Evolutionary conservation across 1,139 yeast genomes (phyloP).

Genomic region (Pichia sp.): DNA sequence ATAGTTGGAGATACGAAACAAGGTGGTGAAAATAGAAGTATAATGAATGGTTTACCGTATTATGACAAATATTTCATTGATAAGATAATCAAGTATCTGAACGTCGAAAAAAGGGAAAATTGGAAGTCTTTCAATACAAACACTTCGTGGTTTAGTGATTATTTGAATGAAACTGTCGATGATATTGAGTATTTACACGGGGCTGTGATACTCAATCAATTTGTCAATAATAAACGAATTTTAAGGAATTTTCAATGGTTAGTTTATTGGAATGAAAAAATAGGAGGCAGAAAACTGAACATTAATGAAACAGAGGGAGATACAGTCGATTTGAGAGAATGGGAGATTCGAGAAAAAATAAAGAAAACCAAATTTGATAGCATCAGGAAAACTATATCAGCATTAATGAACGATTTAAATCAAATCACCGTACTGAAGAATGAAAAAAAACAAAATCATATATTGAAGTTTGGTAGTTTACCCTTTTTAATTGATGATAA

Average conservation of each 20-base stretch:
- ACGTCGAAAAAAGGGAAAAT: constrained; percentile 15
- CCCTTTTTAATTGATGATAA: not conserved
- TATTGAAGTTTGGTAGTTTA: constrained; percentile 2
- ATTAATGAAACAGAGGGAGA: not conserved
- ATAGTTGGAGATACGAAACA: constrained; percentile 7
- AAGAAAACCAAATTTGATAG: too few relatives aligned
- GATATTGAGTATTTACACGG: constrained; percentile 28
- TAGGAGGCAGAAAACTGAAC: constrained; percentile 15
- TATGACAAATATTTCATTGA: constrained; percentile 20
- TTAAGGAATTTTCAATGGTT: constrained; percentile 27
- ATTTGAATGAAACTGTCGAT: constrained; percentile 21
- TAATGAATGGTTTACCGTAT: constrained; percentile 26
- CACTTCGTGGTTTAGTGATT: constrained; percentile 19
- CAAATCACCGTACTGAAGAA: constrained; percentile 1
- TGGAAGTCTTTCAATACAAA: constrained; percentile 15
- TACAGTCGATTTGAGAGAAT: too few relatives aligned
- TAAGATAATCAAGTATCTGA: constrained; percentile 17
- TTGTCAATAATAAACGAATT: constrained; percentile 24
- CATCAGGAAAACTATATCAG: too few relatives aligned
- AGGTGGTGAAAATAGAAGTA: constrained; percentile 13
- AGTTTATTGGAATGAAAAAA: constrained; percentile 19
- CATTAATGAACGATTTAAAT: constrained; percentile 1
- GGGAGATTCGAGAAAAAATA: too few relatives aligned
- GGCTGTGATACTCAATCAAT: constrained; percentile 26
- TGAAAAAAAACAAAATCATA: constrained; percentile 1